Base-by-base conservation (phyloP, 2,329 filamentous ascomycete species). In the Botrytis medusae region DNA sequence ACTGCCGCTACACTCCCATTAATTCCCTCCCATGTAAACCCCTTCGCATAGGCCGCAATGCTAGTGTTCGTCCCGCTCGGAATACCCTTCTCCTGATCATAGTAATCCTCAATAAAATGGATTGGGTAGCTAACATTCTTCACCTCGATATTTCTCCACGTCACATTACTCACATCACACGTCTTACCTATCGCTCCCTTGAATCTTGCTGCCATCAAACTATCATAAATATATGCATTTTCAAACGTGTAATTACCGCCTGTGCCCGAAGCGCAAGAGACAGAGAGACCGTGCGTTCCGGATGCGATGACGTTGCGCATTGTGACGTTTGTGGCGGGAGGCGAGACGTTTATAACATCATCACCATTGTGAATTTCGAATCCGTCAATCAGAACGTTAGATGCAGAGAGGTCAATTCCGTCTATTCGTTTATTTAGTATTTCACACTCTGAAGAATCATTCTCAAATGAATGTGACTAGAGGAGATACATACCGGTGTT, bases 311-410 rank as follows among this genome's bases (percentile, higher is more conserved):
- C 9, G 1, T 72, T 69, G 62, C 71, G 71, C 9, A 72, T 48
- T 2, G 60, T 72, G 25, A 72, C 60, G 29, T 72, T 72, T 22
- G 44, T n/a, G 2, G 69, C 25, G 1, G 69, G 69, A 8, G 69
- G 69, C 2, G 46, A 67, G 12, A 72, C 10, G 37, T 72, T 72
- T n/a, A 72, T 72, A n/a, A 67, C 37, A 25, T 65, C 69, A 20
- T 72, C 69, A 22, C 69, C 69, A 29, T 72, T 72, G 46, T 72
- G 69, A 40, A 72, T 65, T 51, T 72, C 71, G 42, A 72, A 29
- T 10, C 57, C 60, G 22, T 68, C 71, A 25, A 72, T 72, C 1
- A 72, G 51, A 25, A 69, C 71, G 34, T 69, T 72, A 25, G 62
- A 46, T 16, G 18, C 63, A 18, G 63, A 69, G n/a, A 72, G 71